Percentiles rank a stretch among this genome's conserved stretches.
These are phyloP conservation scores for Apiospora saccharicola DNA, from an alignment of 2,329 filamentous ascomycete genomes.

Conservation along the genomic window DNA sequence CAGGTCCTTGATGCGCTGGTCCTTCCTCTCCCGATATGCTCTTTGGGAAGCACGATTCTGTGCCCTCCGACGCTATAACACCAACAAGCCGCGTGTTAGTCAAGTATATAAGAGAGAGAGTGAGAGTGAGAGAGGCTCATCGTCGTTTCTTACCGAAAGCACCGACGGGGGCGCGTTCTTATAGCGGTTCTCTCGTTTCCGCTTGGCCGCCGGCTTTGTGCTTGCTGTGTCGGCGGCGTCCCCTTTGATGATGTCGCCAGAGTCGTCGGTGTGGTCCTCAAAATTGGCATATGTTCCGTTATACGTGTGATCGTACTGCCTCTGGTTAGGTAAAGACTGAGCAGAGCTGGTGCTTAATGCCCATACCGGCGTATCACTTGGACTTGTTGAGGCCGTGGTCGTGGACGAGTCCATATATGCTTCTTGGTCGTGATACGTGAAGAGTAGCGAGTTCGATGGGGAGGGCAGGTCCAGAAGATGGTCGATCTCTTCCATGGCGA, in stretches of 20 bases:
- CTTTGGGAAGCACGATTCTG: slow-evolving; percentile 68
- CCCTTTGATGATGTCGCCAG: slow-evolving; percentile 32
- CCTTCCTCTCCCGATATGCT: slow-evolving; percentile 68
- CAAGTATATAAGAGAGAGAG: background rate
- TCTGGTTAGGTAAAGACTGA: slow-evolving; percentile 19
- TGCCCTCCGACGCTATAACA: slow-evolving; percentile 59
- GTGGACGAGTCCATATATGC: slow-evolving; percentile 44
- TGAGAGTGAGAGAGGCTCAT: background rate
- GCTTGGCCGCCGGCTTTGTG: slow-evolving; percentile 51
- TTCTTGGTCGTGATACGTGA: slow-evolving; percentile 46
- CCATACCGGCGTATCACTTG: slow-evolving; percentile 47
- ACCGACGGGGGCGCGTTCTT: slow-evolving; percentile 60
- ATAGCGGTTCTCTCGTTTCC: slow-evolving; percentile 60
- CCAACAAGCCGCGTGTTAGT: background rate
- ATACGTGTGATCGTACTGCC: slow-evolving; percentile 45
- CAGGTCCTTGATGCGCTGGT: slow-evolving; percentile 70
- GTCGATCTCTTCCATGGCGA: slow-evolving; percentile 43
- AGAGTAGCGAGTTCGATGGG: slow-evolving; percentile 42
- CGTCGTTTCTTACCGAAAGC: slow-evolving; percentile 48
- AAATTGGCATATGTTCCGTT: slow-evolving; percentile 36
- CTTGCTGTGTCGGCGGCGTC: slow-evolving; percentile 35
- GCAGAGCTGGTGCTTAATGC: slow-evolving; percentile 18
- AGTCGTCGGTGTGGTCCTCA: slow-evolving; percentile 37
- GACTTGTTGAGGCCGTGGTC: slow-evolving; percentile 47
- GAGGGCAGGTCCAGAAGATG: slow-evolving; percentile 43